Base-by-base conservation (phyloP, 805 yeast species). In the Metschnikowia arizonensis region DNA sequence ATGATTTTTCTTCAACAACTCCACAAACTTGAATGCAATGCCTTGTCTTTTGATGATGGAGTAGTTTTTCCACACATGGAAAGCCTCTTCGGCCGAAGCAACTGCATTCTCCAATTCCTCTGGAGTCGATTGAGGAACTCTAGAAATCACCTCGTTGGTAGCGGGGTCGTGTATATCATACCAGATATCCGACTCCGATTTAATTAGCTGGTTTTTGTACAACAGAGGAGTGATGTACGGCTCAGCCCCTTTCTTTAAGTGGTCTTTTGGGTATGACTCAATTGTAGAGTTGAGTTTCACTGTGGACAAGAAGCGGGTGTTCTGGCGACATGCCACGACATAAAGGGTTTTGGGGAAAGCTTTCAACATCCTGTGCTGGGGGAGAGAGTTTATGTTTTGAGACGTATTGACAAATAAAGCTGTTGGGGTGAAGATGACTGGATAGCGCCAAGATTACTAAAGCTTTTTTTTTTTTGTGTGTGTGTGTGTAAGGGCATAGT, bases 121-220 rank as follows among this genome's bases (percentile, higher is more conserved):
- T 5, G 74, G 77, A 14, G 91, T 84, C 32, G 80, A 72, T 66
- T 84, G 89, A 5, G 91, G 90, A 19, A 83, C 89, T 53, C 76
- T 72, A 25, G 85, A 72, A 33, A 85, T 80, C 38, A 83, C 77
- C 52, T 69, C 59, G 63, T 83, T 77, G 44, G 91, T 84, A 47
- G 90, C 85, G 18, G 91, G 91, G 61, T 84, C 91, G 61, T 74
- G 80, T 44, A 85, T 74, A 50, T 83, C 88, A 56, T 74, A 80
- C 88, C 88, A 74, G 39, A 52, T 52, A 11, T 66, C 55, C 6
- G 85, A 66, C 41, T 70, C 73, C 21, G 80, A 73, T 50, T 73
- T 68, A 49, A 76, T 64, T 45, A 77, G 68, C 62, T 77, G 49
- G 59, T 80, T 80, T 58, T 80, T 65, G 67, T 68, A 55, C 57